Evolutionary conservation across 352 stramenopile species (phyloP), one percentile per base, ranked within the genome.

Genomic region (Phytophthora niederhauseri): DNA sequence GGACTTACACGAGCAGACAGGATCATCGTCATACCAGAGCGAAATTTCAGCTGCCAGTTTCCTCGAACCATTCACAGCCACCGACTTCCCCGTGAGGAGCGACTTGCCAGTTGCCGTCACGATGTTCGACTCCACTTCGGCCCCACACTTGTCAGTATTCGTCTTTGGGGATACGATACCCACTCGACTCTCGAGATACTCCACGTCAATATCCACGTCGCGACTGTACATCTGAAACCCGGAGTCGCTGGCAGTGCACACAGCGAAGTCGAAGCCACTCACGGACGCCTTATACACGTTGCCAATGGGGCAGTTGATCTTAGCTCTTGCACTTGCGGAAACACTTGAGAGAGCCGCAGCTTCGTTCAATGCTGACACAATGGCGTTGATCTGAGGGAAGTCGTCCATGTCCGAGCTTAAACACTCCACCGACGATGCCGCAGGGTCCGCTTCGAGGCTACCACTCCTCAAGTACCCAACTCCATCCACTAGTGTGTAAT

Each of bases 401-500:
- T 59, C 63, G 56, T 72, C 36, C 12, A 63, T 19, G n/a, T 65
- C 61, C 2, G 61, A 64, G 43, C 38, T 14, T 20, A 80, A 34
- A 43, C 66, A 78, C 19, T 64, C 26, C 1, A 64, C 62, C 22
- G 46, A 43, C 4, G 34, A 54, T 14, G 43, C 7, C 6, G n/a
- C 43, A 22, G n/a, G n/a, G 9, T 6, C 43, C 15, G n/a, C n/a
- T 26, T 12, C n/a, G 9, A 26, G 1, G 9, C n/a, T 41, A 28
- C 20, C 53, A 7, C 20, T 71, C 38, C 43, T 36, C n/a, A 69
- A 57, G 53, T 75, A 82, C 20, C 67, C 53, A n/a, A 57, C 48
- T 12, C 72, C 61, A 31, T 79, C 26, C 24, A 79, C 55, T 19
- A 67, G 28, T n/a, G 60, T 66, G 55, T 75, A 82, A 49, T 75